These are phyloP conservation scores for Saturnispora gosingensis DNA, from an alignment of 805 yeast species.

Conservation along the genomic window DNA sequence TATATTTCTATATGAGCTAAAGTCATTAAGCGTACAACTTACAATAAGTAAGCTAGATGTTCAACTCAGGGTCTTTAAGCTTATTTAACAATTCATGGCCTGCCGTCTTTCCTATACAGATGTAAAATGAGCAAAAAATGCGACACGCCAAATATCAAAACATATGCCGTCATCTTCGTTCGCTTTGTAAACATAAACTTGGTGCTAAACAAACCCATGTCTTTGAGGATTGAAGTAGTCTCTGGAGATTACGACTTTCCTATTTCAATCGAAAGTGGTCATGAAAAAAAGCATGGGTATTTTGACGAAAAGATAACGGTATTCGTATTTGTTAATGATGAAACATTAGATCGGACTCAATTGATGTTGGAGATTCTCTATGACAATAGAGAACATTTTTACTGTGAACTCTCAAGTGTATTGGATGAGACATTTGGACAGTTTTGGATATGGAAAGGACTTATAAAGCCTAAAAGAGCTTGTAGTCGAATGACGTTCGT, in stretches of 20 bases:
- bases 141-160: not conserved
- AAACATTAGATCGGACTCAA: not conserved
- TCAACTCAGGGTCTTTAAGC: no score
- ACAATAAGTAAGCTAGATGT: no score
- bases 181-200: not conserved
- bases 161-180: not conserved
- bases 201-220: not conserved
- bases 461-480: not conserved
- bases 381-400: not conserved
- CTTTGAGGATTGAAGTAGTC: not conserved
- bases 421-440: not conserved
- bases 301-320: conserved; percentile 15
- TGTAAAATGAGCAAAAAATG: conserved; percentile 1
- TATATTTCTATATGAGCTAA: no score
- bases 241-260: not conserved
- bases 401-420: not conserved
- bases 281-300: conserved; percentile 28
- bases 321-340: conserved; percentile 2
- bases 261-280: conserved; percentile 16
- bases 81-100: no score
- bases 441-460: conserved; percentile 4
- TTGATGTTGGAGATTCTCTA: not conserved
- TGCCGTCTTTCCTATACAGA: not conserved
- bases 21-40: no score
- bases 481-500: not conserved